Evolutionary conservation across 371 early-diverging fungal species (phyloP).

Genomic region (Syncephalastrum contaminatum): DNA sequence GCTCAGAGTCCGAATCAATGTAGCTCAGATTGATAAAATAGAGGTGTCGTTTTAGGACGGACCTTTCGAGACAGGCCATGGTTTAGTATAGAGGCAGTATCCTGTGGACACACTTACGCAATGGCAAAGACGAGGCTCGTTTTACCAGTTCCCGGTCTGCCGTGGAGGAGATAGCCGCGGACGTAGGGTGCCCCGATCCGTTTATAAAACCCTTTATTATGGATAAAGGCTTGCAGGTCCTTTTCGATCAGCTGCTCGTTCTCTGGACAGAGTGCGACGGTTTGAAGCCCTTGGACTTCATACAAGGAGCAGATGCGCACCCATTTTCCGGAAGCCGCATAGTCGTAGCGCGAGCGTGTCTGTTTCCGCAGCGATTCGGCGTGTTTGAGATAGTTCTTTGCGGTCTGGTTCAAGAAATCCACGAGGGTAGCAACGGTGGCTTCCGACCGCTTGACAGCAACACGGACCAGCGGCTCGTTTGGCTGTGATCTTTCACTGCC

Average conservation of each 20-base stretch:
- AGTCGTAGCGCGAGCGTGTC: constrained; percentile 29
- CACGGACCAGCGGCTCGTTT: no score
- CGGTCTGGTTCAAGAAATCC: constrained; percentile 15
- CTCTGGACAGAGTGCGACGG: constrained; percentile 50
- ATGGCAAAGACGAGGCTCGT: constrained; percentile 83
- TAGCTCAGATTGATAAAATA: constrained; percentile 74
- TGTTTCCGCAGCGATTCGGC: constrained; percentile 26
- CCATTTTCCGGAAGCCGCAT: constrained; percentile 32
- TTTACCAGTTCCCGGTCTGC: constrained; percentile 86
- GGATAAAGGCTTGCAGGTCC: constrained; percentile 49
- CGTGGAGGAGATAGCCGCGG: constrained; percentile 77
- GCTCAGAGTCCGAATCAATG: constrained; percentile 61
- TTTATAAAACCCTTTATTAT: constrained; percentile 53
- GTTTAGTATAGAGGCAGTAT: not conserved
- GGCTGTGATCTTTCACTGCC: not conserved
- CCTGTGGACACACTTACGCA: constrained; percentile 55
- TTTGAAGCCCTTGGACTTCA: constrained; percentile 32
- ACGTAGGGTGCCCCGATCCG: constrained; percentile 68
- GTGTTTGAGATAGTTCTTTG: constrained; percentile 35
- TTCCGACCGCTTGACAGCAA: not conserved
- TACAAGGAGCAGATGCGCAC: constrained; percentile 25
- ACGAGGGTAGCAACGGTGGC: constrained; percentile 22
- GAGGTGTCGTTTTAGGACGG: constrained; percentile 64
- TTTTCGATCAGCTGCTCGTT: constrained; percentile 40
- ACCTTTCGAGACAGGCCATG: constrained; percentile 8